These are phyloP conservation scores for Rhizoclosmatium sp. DNA, from an alignment of 192 early-diverging fungal species.

Conservation along the genomic window DNA sequence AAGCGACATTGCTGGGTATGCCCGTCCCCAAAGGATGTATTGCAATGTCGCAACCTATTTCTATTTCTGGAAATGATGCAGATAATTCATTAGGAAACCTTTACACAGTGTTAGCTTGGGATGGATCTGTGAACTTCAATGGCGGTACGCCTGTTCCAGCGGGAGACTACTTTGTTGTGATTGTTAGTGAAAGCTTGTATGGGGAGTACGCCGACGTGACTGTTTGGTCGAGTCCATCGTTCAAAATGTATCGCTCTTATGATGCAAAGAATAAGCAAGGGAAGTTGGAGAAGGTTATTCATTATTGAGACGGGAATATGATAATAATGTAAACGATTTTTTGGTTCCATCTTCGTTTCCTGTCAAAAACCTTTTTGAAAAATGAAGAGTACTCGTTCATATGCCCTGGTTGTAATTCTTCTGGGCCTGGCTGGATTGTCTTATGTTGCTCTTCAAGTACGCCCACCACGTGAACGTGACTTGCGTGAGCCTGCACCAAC, in stretches of 20 bases:
- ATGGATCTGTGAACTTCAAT: slow-evolving; percentile 8
- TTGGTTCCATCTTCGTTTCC: too few species aligned
- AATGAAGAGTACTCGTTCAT: too few species aligned
- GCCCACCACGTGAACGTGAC: too few species aligned
- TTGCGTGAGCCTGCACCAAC: too few species aligned
- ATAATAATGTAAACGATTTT: too few species aligned
- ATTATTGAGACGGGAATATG: too few species aligned
- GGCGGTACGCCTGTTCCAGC: slow-evolving; percentile 4
- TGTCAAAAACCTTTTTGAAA: too few species aligned
- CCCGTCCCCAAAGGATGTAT: neutral
- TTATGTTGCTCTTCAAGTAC: too few species aligned
- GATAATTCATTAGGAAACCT: neutral
- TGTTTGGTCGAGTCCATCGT: neutral
- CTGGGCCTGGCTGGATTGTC: too few species aligned
- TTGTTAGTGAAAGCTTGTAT: slow-evolving; percentile 8
- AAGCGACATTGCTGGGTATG: too few species aligned
- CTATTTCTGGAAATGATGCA: neutral
- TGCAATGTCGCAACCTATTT: slow-evolving; percentile 5
- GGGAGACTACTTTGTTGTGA: slow-evolving; percentile 1
- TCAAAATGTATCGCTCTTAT: neutral
- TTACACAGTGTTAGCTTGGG: slow-evolving; percentile 11
- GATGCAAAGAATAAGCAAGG: neutral
- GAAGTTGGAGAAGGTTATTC: too few species aligned
- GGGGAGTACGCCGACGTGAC: neutral
- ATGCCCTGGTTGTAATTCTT: too few species aligned